Conservation (phyloP, 768 basidiomycete genomes). For the Tricholoma hemisulphureum region DNA sequence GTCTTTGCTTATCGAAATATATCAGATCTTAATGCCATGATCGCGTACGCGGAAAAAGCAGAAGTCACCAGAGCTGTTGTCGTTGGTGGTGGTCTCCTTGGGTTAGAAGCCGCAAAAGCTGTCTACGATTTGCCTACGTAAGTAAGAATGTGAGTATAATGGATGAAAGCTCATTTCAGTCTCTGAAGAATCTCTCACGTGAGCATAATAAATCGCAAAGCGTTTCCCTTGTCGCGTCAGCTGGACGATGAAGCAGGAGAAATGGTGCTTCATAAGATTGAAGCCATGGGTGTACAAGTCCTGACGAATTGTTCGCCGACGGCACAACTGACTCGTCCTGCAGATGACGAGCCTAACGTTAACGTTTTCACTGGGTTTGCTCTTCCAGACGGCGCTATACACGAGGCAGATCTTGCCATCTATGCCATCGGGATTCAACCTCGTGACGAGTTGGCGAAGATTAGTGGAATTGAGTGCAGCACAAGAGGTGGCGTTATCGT, state of each 20-base stretch:
- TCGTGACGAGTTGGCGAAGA: slow-evolving; percentile 62
- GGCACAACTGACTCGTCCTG: slow-evolving; percentile 22
- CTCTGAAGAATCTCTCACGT: background rate
- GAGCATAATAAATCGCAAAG: background rate
- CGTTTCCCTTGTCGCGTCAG: slow-evolving; percentile 17
- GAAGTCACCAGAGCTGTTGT: slow-evolving; percentile 50
- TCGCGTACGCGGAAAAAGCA: slow-evolving; percentile 51
- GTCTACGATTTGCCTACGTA: slow-evolving; percentile 44
- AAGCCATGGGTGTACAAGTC: slow-evolving; percentile 18
- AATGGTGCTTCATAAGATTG: slow-evolving; percentile 20
- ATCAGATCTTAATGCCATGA: slow-evolving; percentile 62
- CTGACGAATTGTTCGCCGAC: slow-evolving; percentile 26
- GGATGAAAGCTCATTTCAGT: background rate
- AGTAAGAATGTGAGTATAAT: background rate
- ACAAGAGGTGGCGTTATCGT: slow-evolving; percentile 57
- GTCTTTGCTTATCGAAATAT: slow-evolving; percentile 75
- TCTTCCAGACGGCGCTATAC: slow-evolving; percentile 44
- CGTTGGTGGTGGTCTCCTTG: slow-evolving; percentile 70
- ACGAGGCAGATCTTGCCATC: slow-evolving; percentile 55
- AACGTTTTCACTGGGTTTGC: slow-evolving; percentile 47
- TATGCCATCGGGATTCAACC: slow-evolving; percentile 72
- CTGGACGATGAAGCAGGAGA: slow-evolving; percentile 29
- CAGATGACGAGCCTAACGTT: slow-evolving; percentile 22
- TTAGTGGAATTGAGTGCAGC: slow-evolving; percentile 49
- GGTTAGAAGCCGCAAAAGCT: slow-evolving; percentile 75